phyloP scores from a whole-genome alignment of 192 early-diverging fungal genomes.

The Oehlia diaphana region DNA sequence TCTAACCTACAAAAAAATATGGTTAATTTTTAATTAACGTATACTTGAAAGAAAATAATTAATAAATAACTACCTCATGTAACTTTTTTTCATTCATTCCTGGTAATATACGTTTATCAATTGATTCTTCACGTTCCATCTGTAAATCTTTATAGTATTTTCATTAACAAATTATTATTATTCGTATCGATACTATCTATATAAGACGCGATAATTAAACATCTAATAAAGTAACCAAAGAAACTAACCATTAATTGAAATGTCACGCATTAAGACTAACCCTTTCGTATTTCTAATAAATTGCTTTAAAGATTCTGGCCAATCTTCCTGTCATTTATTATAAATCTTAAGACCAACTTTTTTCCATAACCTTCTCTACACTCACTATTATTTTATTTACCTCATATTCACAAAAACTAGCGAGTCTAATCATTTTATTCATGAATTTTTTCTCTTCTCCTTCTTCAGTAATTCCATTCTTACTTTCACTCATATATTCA shows the following conservation, averaged over 20 bases:
- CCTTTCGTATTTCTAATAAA: not conserved
- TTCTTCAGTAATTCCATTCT: not conserved
- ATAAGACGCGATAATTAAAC: too few species aligned
- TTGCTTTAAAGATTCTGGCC: not conserved
- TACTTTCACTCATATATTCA: not conserved
- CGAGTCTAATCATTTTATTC: not conserved
- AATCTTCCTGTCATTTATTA: not conserved
- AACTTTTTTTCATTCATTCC: slow-evolving; percentile 77
- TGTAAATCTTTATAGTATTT: not conserved
- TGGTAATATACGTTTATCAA: slow-evolving; percentile 58
- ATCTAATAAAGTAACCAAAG: too few species aligned
- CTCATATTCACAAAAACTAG: not conserved
- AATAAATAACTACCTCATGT: slow-evolving; percentile 54
- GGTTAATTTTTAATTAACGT: not conserved
- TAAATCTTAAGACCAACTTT: not conserved
- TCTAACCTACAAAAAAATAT: slow-evolving; percentile 23
- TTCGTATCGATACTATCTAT: not conserved
- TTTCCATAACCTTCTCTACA: not conserved
- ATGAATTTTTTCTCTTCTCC: not conserved
- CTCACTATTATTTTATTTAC: not conserved
- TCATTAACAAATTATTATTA: not conserved
- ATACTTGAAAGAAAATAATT: not conserved
- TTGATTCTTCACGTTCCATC: slow-evolving; percentile 33
- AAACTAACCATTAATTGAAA: not conserved
- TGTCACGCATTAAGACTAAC: not conserved